These are phyloP conservation scores for Globisporangium spinosum DNA, from an alignment of 352 stramenopile species.

Conservation along the genomic window DNA sequence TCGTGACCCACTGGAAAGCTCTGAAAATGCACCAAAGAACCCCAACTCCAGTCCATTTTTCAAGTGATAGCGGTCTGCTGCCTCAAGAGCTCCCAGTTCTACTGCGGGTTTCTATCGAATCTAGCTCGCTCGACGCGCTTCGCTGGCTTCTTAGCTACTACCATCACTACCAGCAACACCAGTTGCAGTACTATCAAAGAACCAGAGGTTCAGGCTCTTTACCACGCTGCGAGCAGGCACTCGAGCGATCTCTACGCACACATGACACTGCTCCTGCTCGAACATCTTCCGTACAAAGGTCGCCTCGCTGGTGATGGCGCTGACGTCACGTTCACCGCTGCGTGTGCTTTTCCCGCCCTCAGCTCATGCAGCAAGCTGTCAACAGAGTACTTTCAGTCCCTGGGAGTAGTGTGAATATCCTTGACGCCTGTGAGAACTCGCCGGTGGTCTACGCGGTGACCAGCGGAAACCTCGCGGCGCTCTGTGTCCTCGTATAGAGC, in stretches of 20 bases:
- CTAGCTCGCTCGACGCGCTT: slow-evolving; percentile 32
- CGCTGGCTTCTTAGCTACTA: slow-evolving; percentile 34
- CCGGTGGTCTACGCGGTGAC: slow-evolving; percentile 38
- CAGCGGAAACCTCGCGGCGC: slow-evolving; percentile 21
- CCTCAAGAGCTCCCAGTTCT: not conserved
- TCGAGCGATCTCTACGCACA: slow-evolving; percentile 28
- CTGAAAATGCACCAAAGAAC: slow-evolving; percentile 19
- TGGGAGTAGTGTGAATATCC: slow-evolving; percentile 18
- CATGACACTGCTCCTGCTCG: slow-evolving; percentile 43
- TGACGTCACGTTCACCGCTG: slow-evolving; percentile 48
- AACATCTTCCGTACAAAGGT: slow-evolving; percentile 24
- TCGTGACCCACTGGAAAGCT: slow-evolving; percentile 33
- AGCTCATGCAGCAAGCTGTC: slow-evolving; percentile 24
- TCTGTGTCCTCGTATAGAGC: slow-evolving; percentile 34
- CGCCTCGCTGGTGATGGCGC: slow-evolving; percentile 47
- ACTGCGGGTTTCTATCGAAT: slow-evolving; percentile 26
- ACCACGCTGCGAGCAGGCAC: slow-evolving; percentile 24
- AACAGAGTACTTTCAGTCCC: slow-evolving; percentile 21
- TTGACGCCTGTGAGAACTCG: slow-evolving; percentile 48
- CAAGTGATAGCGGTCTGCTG: not conserved
- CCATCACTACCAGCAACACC: not conserved
- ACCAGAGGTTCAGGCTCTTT: slow-evolving; percentile 9
- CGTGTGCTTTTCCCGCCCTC: slow-evolving; percentile 32
- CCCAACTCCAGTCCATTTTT: not conserved
- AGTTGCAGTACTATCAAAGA: not conserved